These are phyloP conservation scores for Oryza meridionalis DNA, from an alignment of 176 grass and related monocot genomes.

Conservation along the genomic window DNA sequence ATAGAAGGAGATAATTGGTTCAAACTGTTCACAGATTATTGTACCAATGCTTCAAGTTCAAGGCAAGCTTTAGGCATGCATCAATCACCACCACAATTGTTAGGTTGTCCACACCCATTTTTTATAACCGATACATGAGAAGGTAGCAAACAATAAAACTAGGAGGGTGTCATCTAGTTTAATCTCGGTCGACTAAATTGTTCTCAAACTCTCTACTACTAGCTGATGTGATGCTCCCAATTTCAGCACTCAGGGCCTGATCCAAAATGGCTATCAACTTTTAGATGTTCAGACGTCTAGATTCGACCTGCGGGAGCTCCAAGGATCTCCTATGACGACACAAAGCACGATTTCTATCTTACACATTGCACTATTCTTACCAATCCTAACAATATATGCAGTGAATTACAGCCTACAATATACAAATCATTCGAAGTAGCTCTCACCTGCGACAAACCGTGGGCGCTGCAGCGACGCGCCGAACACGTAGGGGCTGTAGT, in stretches of 20 bases:
- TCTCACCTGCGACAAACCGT: slow-evolving; percentile 86
- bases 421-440: not conserved
- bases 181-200: not conserved
- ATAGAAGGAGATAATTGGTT: not conserved
- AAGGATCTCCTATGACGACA: not conserved
- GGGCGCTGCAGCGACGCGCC: slow-evolving; percentile 89
- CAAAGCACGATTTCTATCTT: not conserved
- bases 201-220: slow-evolving; percentile 3
- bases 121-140: slow-evolving; percentile 20
- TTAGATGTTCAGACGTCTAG: not conserved
- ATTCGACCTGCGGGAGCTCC: not conserved
- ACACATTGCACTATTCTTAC: slow-evolving; percentile 11
- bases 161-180: not conserved
- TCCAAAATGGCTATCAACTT: not conserved
- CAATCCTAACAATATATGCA: slow-evolving; percentile 19
- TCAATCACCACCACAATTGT: not conserved
- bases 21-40: slow-evolving; percentile 14
- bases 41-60: not conserved
- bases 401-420: not conserved
- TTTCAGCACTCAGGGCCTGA: not conserved
- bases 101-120: not conserved
- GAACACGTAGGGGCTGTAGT: slow-evolving; percentile 78
- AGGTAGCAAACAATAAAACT: not conserved
- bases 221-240: not conserved
- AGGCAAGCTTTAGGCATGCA: slow-evolving; percentile 23